phyloP scores from a whole-genome alignment of 2,329 filamentous ascomycete species.

The Corynespora cassiicola region DNA sequence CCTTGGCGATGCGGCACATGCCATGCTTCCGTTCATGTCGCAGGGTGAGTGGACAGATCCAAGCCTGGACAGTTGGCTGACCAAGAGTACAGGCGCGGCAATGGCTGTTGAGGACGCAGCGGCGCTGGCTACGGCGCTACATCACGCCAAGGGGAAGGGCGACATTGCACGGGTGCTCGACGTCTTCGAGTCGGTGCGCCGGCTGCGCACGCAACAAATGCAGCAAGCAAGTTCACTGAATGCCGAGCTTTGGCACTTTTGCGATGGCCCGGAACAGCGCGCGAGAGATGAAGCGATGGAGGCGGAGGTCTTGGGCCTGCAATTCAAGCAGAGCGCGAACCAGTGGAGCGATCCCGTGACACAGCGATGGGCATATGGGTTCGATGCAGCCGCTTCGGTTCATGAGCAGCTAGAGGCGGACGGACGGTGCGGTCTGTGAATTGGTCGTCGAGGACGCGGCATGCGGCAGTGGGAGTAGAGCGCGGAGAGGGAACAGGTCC shows the following conservation, averaged over 20 bases:
- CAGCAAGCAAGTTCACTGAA: conserved; percentile 57
- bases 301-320: conserved; percentile 45
- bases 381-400: no score
- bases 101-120: conserved; percentile 71
- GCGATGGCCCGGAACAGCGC: conserved; percentile 25
- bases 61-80: no score
- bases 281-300: conserved; percentile 26
- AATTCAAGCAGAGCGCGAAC: conserved; percentile 51
- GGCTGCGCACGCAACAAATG: no score
- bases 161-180: no score
- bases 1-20: conserved; percentile 30
- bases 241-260: conserved; percentile 54
- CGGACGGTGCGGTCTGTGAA: no score
- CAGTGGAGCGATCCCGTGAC: conserved; percentile 58
- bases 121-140: conserved; percentile 59
- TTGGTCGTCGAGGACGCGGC: no score
- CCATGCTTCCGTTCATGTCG: conserved; percentile 33
- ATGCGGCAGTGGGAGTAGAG: no score
- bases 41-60: no score
- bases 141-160: no score
- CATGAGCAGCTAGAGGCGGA: no score
- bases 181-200: conserved; percentile 48
- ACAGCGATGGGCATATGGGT: conserved; percentile 57
- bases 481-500: no score
- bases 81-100: no score